These are phyloP conservation scores for Amylostereum areolatum DNA, from an alignment of 1,284 basidiomycete genomes.

Conservation along the genomic window DNA sequence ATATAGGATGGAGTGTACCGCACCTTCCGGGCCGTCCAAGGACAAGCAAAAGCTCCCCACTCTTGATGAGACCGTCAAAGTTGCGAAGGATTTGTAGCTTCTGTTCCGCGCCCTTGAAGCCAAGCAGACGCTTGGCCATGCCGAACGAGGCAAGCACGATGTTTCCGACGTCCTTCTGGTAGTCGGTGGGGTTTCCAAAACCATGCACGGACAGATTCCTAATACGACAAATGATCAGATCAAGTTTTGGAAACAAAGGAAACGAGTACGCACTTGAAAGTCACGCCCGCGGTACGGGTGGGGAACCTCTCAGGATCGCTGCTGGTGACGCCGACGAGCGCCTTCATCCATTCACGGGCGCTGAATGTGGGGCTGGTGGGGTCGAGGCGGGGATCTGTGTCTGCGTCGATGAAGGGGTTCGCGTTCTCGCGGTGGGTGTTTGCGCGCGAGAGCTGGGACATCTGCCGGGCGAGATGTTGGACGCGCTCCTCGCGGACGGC, in stretches of 20 bases:
- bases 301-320: not conserved
- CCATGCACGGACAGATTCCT: conserved; percentile 39
- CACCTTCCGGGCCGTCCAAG: too few relatives aligned
- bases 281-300: conserved; percentile 16
- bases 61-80: too few relatives aligned
- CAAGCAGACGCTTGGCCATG: conserved; percentile 23
- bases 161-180: conserved; percentile 40
- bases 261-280: conserved; percentile 20
- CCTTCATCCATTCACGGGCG: not conserved
- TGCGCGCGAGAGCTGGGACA: too few relatives aligned
- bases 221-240: not conserved
- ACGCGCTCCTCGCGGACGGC: too few relatives aligned
- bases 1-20: too few relatives aligned
- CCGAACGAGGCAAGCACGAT: conserved; percentile 27
- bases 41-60: not conserved
- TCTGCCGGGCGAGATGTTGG: too few relatives aligned
- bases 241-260: not conserved
- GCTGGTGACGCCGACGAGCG: not conserved
- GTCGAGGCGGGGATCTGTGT: not conserved
- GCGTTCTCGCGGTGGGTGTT: too few relatives aligned
- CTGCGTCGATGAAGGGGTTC: conserved; percentile 23
- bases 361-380: not conserved
- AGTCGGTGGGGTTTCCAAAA: conserved; percentile 35
- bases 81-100: conserved; percentile 36
- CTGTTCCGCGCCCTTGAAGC: conserved; percentile 27